Evolutionary conservation across 2,329 filamentous ascomycete genomes (phyloP).

Genomic region (Coniochaeta prunicola): DNA sequence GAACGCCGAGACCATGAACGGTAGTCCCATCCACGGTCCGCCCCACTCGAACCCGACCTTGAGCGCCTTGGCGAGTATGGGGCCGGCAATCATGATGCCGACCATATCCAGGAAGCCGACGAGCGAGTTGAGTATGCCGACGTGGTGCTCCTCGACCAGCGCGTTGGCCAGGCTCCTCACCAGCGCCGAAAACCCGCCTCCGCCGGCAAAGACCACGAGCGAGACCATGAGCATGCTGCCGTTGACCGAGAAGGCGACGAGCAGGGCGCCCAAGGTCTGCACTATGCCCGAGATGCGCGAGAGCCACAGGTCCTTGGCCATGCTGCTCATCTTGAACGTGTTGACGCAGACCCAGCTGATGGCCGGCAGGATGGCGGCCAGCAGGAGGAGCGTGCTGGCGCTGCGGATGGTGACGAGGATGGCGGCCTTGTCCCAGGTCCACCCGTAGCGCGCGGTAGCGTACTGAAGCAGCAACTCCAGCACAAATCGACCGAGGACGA

Average conservation of each 20-base stretch:
- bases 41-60: slow-evolving; percentile 36
- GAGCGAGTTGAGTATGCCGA: slow-evolving; percentile 46
- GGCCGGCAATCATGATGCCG: slow-evolving; percentile 38
- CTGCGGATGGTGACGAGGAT: slow-evolving; percentile 31
- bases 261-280: slow-evolving; percentile 24
- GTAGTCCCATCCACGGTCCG: slow-evolving; percentile 40
- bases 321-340: slow-evolving; percentile 19
- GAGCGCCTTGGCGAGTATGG: slow-evolving; percentile 38
- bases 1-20: slow-evolving; percentile 31
- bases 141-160: slow-evolving; percentile 44
- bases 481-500: slow-evolving; percentile 23
- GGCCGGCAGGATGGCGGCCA: slow-evolving; percentile 29
- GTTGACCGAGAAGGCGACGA: slow-evolving; percentile 27
- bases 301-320: slow-evolving; percentile 33
- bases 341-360: slow-evolving; percentile 23
- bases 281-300: slow-evolving; percentile 24
- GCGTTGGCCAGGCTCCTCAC: slow-evolving; percentile 43
- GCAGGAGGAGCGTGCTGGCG: slow-evolving; percentile 26
- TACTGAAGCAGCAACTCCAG: slow-evolving; percentile 42
- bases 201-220: slow-evolving; percentile 37
- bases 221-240: slow-evolving; percentile 27
- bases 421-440: slow-evolving; percentile 39
- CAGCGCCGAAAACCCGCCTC: slow-evolving; percentile 33
- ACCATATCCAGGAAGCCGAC: slow-evolving; percentile 42
- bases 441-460: slow-evolving; percentile 40